A percentile compares a stretch with the other conserved stretches of the same genome.
These are phyloP conservation scores for Leccinum imitatum DNA, from an alignment of 768 basidiomycete genomes.

Conservation along the genomic window DNA sequence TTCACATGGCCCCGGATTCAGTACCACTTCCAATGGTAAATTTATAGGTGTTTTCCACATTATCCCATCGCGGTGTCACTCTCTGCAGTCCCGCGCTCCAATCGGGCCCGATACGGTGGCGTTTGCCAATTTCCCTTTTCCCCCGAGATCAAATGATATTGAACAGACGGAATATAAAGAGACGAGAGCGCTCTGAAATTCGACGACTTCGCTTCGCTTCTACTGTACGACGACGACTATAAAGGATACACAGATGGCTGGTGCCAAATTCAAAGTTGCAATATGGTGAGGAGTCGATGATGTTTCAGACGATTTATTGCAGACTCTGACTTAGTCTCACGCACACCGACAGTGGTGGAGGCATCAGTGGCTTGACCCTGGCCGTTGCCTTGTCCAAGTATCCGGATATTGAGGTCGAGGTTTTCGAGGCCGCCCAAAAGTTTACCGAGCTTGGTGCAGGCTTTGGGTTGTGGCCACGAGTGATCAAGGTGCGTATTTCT, in stretches of 20 bases:
- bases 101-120: neutral
- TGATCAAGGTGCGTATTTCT: conserved; percentile 22
- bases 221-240: neutral
- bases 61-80: neutral
- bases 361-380: conserved; percentile 41
- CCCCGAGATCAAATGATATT: neutral
- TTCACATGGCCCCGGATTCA: neutral
- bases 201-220: neutral
- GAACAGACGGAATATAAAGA: neutral
- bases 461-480: conserved; percentile 46
- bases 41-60: neutral
- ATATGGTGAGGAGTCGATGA: neutral
- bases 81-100: neutral
- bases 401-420: conserved; percentile 53
- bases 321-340: neutral
- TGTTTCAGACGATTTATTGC: neutral
- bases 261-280: neutral
- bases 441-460: conserved; percentile 62
- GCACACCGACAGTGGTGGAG: conserved; percentile 36
- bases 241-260: neutral
- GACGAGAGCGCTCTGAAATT: neutral
- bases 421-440: conserved; percentile 52
- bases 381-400: conserved; percentile 38
- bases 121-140: neutral
- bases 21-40: neutral